phyloP scores from a whole-genome alignment of 2,329 filamentous ascomycete genomes.

The Exophiala aquamarina region DNA sequence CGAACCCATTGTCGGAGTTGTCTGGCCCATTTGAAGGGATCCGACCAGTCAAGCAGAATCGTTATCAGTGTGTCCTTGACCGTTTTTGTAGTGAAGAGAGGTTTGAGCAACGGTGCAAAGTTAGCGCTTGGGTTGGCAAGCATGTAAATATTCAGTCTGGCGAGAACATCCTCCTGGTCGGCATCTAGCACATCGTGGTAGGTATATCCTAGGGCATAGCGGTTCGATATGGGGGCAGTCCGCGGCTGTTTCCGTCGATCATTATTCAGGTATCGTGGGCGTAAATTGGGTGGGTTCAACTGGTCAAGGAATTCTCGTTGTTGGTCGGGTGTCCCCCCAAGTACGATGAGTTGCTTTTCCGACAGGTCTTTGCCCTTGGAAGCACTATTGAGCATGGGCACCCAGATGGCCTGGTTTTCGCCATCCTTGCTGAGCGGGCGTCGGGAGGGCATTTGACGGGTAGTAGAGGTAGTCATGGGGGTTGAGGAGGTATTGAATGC shows the following conservation, averaged over 20 bases:
- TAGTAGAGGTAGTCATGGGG: slow-evolving; percentile 35
- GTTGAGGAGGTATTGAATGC: slow-evolving; percentile 11
- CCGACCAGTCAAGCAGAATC: slow-evolving; percentile 91
- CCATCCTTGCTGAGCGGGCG: slow-evolving; percentile 55
- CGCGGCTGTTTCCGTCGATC: slow-evolving; percentile 50
- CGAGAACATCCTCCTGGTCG: slow-evolving; percentile 93
- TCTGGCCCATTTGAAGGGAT: slow-evolving; percentile 89
- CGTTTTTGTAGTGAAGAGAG: slow-evolving; percentile 78
- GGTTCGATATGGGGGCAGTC: slow-evolving; percentile 80
- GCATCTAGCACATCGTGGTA: slow-evolving; percentile 93
- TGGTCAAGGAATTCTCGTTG: slow-evolving; percentile 80
- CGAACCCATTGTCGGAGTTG: slow-evolving; percentile 88
- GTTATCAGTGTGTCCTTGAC: slow-evolving; percentile 86
- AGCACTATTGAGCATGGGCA: slow-evolving; percentile 85
- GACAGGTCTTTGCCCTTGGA: slow-evolving; percentile 86
- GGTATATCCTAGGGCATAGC: slow-evolving; percentile 89
- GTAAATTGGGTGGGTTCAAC: slow-evolving; percentile 42
- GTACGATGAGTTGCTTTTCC: slow-evolving; percentile 84
- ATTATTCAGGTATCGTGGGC: slow-evolving; percentile 49
- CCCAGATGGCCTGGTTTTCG: slow-evolving; percentile 86
- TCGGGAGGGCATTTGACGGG: slow-evolving; percentile 35
- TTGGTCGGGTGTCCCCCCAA: slow-evolving; percentile 82
- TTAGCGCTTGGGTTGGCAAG: slow-evolving; percentile 80
- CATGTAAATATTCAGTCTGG: slow-evolving; percentile 84
- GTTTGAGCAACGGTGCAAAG: slow-evolving; percentile 78